phyloP scores from a whole-genome alignment of 495 filamentous ascomycete genomes.

The Evernia prunastri region DNA sequence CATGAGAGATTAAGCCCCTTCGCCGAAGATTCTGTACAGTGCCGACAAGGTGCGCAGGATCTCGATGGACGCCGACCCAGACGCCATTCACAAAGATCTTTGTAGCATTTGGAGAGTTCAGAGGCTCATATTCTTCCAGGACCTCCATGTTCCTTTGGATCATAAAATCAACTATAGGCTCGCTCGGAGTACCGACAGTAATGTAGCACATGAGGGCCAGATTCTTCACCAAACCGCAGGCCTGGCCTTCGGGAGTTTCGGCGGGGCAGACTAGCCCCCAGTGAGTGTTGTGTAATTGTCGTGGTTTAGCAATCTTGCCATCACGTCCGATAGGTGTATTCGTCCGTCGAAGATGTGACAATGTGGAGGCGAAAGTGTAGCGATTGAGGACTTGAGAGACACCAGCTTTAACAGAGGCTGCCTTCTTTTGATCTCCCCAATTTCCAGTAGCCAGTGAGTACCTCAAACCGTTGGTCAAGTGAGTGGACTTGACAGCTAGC shows the following conservation, averaged over 20 bases:
- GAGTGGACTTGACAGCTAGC: constrained; percentile 82
- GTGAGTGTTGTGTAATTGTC: constrained; percentile 97
- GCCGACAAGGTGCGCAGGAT: constrained; percentile 71
- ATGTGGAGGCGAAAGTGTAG: constrained; percentile 91
- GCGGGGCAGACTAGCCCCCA: constrained; percentile 98
- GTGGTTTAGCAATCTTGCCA: constrained; percentile 95
- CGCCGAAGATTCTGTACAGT: constrained; percentile 72
- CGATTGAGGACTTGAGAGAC: constrained; percentile 97
- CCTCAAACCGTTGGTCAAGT: constrained; percentile 86
- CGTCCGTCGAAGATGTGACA: constrained; percentile 93
- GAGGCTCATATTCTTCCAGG: constrained; percentile 90
- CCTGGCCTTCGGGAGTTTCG: constrained; percentile 96
- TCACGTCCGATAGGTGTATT: constrained; percentile 97
- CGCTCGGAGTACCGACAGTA: constrained; percentile 81
- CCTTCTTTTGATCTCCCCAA: constrained; percentile 99
- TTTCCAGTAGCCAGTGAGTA: constrained; percentile 98
- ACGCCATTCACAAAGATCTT: constrained; percentile 98
- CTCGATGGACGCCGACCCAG: constrained; percentile 87
- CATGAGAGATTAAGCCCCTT: constrained; percentile 68
- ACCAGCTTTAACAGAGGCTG: constrained; percentile 84
- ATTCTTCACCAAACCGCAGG: constrained; percentile 98
- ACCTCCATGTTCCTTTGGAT: constrained; percentile 89
- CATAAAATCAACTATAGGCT: constrained; percentile 93
- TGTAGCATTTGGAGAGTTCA: constrained; percentile 81
- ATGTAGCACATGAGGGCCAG: constrained; percentile 97